Percentiles rank a stretch among this genome's conserved stretches.
Evolutionary conservation across 1,284 basidiomycete species (phyloP).

Genomic region (Trametes pubescens): DNA sequence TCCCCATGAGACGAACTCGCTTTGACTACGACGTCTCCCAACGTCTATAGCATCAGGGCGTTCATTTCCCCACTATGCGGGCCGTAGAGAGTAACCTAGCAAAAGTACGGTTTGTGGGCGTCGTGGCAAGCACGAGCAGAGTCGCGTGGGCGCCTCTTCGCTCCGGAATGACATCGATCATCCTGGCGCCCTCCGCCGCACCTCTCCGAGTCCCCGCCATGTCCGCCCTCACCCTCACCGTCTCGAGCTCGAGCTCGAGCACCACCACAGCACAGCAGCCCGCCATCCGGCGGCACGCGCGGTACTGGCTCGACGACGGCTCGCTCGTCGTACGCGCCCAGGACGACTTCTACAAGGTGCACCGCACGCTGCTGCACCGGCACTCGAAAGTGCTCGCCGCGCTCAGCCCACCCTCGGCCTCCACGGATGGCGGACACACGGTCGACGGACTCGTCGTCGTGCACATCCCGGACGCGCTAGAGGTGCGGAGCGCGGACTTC

Average conservation of each 20-base stretch:
- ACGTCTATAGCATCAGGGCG: no score
- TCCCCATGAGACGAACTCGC: no score
- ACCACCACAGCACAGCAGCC: not conserved
- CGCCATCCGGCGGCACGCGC: conserved; percentile 44
- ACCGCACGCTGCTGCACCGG: conserved; percentile 57
- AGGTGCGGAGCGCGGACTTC: conserved; percentile 55
- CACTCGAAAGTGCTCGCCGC: conserved; percentile 55
- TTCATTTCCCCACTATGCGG: no score
- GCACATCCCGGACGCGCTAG: conserved; percentile 46
- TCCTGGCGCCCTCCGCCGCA: conserved; percentile 5
- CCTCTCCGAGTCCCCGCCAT: conserved; percentile 12
- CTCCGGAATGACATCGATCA: conserved; percentile 16
- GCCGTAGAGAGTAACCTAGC: no score
- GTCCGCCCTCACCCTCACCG: conserved; percentile 15
- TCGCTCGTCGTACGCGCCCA: conserved; percentile 57
- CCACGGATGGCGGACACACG: not conserved
- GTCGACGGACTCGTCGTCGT: conserved; percentile 36
- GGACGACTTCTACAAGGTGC: conserved; percentile 59
- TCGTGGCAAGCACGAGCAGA: not conserved
- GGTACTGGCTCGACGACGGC: conserved; percentile 72
- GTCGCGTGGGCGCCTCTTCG: not conserved
- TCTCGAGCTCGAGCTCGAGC: conserved; percentile 13
- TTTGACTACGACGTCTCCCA: no score
- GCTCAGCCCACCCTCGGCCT: conserved; percentile 15
- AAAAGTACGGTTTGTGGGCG: no score